Evolutionary conservation across 331 rosid species (phyloP).

Genomic region (Arachis monticola): DNA sequence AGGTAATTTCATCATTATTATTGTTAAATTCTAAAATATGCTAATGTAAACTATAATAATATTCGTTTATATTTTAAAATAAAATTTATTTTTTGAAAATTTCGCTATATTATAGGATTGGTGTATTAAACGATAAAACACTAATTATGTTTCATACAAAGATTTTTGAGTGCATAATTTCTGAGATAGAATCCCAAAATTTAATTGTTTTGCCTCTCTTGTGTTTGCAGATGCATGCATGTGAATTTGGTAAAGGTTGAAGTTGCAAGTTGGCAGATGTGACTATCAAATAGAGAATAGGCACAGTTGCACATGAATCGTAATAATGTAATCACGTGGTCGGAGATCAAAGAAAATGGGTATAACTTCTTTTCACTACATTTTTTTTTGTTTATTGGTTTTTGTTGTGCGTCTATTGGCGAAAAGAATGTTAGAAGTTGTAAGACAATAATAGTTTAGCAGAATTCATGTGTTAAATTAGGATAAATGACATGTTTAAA

Average conservation of each 20-base stretch:
- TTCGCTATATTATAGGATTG: background rate
- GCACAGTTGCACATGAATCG: slow-evolving; percentile 34
- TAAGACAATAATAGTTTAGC: too few species aligned
- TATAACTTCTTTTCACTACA: too few species aligned
- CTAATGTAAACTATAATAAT: too few species aligned
- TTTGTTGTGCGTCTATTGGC: too few species aligned
- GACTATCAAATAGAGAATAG: slow-evolving; percentile 3
- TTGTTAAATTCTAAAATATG: too few species aligned
- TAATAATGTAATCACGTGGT: slow-evolving; percentile 42
- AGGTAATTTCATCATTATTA: too few species aligned
- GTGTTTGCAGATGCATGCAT: background rate
- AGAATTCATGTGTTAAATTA: too few species aligned
- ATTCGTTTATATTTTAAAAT: too few species aligned
- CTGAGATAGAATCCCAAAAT: background rate
- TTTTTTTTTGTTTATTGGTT: too few species aligned
- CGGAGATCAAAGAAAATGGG: background rate
- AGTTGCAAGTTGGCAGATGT: slow-evolving; percentile 29
- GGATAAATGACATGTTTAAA: too few species aligned
- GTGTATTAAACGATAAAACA: background rate
- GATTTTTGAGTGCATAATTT: background rate
- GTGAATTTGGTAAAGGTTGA: slow-evolving; percentile 32
- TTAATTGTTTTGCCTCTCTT: background rate
- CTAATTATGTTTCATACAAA: background rate
- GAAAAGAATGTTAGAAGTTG: too few species aligned
- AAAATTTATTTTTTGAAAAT: too few species aligned